Conservation (phyloP, 108 stramenopile species). For the Conticribra guillardii region DNA sequence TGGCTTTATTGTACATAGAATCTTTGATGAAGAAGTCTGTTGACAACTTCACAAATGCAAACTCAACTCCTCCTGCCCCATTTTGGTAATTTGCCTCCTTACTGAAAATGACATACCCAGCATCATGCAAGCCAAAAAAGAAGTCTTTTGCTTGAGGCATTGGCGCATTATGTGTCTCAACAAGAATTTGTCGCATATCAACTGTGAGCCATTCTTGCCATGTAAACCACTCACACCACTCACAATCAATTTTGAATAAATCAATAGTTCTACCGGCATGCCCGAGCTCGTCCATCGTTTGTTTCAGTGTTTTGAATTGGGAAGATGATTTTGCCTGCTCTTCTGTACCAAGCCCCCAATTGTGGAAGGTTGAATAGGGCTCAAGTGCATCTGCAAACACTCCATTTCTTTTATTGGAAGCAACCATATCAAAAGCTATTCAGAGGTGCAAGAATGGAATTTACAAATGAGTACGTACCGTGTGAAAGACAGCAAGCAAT, state of each 20-base stretch:
- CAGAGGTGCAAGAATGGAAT: not conserved
- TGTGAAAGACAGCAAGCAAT: no score
- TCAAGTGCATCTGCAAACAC: conserved; percentile 33
- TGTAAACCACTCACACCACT: conserved; percentile 54
- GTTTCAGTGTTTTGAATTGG: conserved; percentile 42
- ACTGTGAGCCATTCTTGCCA: conserved; percentile 36
- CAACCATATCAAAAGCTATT: conserved; percentile 45
- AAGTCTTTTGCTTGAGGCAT: conserved; percentile 48
- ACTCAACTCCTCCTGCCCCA: conserved; percentile 55
- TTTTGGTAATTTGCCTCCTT: conserved; percentile 57
- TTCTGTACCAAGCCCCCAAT: conserved; percentile 39
- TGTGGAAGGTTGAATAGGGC: conserved; percentile 36
- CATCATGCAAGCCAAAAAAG: conserved; percentile 50
- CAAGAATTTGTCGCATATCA: conserved; percentile 48
- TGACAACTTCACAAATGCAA: conserved; percentile 48
- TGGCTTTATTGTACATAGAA: conserved; percentile 40
- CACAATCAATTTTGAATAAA: conserved; percentile 60
- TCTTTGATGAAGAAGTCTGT: conserved; percentile 39
- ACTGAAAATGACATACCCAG: conserved; percentile 45
- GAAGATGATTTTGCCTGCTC: not conserved
- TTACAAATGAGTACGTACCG: no score
- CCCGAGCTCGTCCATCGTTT: conserved; percentile 57
- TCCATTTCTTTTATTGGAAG: conserved; percentile 38
- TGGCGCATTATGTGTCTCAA: conserved; percentile 47
- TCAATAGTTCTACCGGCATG: conserved; percentile 63